Conservation (phyloP, 2,329 filamentous ascomycete genomes). For the Leptographium wingfieldii region DNA sequence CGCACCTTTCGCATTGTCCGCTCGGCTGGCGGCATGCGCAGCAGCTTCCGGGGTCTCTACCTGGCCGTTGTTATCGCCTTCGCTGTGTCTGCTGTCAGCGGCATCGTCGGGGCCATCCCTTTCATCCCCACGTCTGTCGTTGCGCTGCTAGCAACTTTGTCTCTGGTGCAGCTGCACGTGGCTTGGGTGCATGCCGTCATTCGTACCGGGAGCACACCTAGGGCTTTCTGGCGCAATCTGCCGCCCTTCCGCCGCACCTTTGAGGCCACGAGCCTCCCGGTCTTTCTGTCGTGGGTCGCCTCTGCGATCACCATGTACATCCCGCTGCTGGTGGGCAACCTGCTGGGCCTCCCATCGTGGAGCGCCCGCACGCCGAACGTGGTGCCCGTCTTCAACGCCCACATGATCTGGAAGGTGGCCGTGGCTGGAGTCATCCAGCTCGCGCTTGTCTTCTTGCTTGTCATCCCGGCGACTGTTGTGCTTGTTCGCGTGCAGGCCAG, state of each 20-base stretch:
- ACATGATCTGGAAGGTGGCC: slow-evolving; percentile 32
- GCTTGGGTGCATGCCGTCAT: slow-evolving; percentile 83
- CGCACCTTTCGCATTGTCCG: slow-evolving; percentile 42
- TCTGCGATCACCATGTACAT: slow-evolving; percentile 35
- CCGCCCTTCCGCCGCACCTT: slow-evolving; percentile 51
- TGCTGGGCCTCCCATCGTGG: slow-evolving; percentile 33
- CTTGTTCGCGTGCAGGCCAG: slow-evolving; percentile 78
- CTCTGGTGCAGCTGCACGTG: slow-evolving; percentile 56
- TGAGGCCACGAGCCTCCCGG: slow-evolving; percentile 56
- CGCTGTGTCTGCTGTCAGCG: slow-evolving; percentile 22
- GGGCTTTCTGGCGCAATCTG: slow-evolving; percentile 57
- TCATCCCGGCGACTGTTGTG: slow-evolving; percentile 64
- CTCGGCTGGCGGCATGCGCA: slow-evolving; percentile 48
- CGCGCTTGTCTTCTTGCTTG: slow-evolving; percentile 44
- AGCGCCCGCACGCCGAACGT: slow-evolving; percentile 23
- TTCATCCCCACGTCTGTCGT: slow-evolving; percentile 25
- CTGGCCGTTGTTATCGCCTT: slow-evolving; percentile 30
- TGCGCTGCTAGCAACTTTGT: slow-evolving; percentile 41
- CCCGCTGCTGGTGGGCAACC: slow-evolving; percentile 32
- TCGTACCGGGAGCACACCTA: slow-evolving; percentile 43
- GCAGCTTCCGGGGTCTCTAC: slow-evolving; percentile 57
- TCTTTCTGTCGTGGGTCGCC: slow-evolving; percentile 48
- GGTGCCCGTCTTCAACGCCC: slow-evolving; percentile 24
- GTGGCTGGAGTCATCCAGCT: slow-evolving; percentile 33
- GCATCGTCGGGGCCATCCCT: slow-evolving; percentile 29